Evolutionary conservation across 2,329 filamentous ascomycete species (phyloP).

Genomic region (Cladophialophora chaetospira): DNA sequence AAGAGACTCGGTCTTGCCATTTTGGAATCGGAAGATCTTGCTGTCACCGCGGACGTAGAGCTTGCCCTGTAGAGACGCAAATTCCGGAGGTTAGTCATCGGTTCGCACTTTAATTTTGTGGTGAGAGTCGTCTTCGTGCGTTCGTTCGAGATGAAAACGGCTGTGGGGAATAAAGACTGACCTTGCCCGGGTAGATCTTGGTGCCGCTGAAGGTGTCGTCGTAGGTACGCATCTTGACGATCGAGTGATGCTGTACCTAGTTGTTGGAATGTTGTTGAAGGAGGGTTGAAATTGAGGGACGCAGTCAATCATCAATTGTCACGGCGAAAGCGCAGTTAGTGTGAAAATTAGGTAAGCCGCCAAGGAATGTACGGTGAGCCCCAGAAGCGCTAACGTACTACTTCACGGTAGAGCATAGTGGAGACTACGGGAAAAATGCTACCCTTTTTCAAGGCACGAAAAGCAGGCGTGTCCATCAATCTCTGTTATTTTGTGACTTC

Average conservation of each 20-base stretch:
- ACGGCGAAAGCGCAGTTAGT: constrained; percentile 13
- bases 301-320: constrained; percentile 2
- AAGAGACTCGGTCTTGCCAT: constrained; percentile 98
- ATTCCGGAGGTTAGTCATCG: constrained; percentile 21
- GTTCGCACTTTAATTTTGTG: too few species aligned
- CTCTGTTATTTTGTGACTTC: background rate
- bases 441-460: background rate
- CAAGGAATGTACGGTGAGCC: background rate
- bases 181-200: constrained; percentile 81
- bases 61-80: constrained; percentile 72
- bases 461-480: background rate
- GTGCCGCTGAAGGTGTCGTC: constrained; percentile 75
- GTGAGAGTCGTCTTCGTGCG: too few species aligned
- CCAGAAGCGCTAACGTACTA: background rate
- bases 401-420: background rate
- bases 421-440: too few species aligned
- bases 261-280: constrained; percentile 10
- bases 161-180: constrained; percentile 47
- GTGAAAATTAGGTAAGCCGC: constrained; percentile 6
- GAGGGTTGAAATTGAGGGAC: constrained; percentile 10
- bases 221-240: constrained; percentile 72
- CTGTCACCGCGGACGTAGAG: constrained; percentile 99
- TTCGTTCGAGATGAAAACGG: background rate
- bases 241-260: constrained; percentile 29
- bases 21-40: constrained; percentile 99